Percentiles rank a stretch among this genome's conserved stretches.
These are phyloP conservation scores for Apiotrichum brassicae DNA, from an alignment of 1,284 basidiomycete genomes.

Conservation along the genomic window DNA sequence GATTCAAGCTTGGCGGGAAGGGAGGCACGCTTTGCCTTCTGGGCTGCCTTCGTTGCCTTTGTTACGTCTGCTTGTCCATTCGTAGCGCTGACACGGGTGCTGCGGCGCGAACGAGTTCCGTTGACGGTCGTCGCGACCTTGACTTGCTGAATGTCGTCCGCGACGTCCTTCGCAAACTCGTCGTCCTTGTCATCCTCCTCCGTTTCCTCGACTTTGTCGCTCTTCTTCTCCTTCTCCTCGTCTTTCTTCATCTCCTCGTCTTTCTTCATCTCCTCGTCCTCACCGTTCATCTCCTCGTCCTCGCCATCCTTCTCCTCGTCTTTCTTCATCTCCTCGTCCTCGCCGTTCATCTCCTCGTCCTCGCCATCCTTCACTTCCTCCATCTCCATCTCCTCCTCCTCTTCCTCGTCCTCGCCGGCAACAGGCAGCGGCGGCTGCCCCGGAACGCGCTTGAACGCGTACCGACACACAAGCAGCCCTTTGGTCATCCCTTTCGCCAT, in stretches of 20 bases:
- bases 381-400: background rate
- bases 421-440: constrained; percentile 27
- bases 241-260: background rate
- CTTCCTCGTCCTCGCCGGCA: constrained; percentile 3
- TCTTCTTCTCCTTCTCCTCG: constrained; percentile 1
- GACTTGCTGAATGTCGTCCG: too few relatives aligned
- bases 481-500: constrained; percentile 37
- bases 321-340: background rate
- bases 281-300: background rate
- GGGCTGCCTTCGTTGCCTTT: too few relatives aligned
- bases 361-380: background rate
- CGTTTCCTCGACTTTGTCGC: too few relatives aligned
- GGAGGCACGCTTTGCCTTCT: background rate
- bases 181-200: too few relatives aligned
- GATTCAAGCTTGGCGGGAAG: background rate
- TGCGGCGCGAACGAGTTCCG: too few relatives aligned
- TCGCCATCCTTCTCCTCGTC: background rate
- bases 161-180: too few relatives aligned
- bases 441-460: constrained; percentile 32
- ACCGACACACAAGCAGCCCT: constrained; percentile 33
- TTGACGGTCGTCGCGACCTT: too few relatives aligned
- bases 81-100: too few relatives aligned
- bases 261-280: background rate
- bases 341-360: background rate
- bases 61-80: too few relatives aligned